These are phyloP conservation scores for Chimonanthus salicifolius DNA, from an alignment of 164 flowering plant genomes.

Conservation along the genomic window DNA sequence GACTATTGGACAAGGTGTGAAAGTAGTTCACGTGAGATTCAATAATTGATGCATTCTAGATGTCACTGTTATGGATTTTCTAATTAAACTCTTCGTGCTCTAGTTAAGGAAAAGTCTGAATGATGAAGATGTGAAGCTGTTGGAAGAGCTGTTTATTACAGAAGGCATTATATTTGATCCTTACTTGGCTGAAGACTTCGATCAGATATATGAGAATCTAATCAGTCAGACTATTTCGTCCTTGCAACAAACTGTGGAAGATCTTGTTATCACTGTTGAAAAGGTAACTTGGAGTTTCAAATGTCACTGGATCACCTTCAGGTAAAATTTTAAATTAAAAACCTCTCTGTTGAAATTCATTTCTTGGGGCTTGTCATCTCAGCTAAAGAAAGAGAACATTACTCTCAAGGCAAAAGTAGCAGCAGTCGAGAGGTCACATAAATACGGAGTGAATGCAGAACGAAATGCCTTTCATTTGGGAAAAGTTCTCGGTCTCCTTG, in stretches of 20 bases:
- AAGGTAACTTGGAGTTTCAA: slow-evolving; percentile 33
- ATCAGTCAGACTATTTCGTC: slow-evolving; percentile 35
- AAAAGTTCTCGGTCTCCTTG: slow-evolving; percentile 5
- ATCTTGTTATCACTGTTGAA: slow-evolving; percentile 30
- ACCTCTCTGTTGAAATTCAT: background rate
- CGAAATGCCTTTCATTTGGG: background rate
- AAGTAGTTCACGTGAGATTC: background rate
- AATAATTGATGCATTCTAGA: background rate
- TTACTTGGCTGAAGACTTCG: slow-evolving; percentile 35
- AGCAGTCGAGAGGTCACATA: slow-evolving; percentile 8
- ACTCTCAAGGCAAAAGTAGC: slow-evolving; percentile 30
- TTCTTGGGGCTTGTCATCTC: slow-evolving; percentile 8
- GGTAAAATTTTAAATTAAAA: background rate
- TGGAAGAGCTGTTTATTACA: slow-evolving; percentile 49
- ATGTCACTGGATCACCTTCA: background rate
- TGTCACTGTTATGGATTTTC: background rate
- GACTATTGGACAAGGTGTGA: slow-evolving; percentile 50
- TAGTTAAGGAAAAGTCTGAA: slow-evolving; percentile 52
- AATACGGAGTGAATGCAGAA: background rate
- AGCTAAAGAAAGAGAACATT: slow-evolving; percentile 49
- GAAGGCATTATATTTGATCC: slow-evolving; percentile 52
- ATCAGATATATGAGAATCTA: slow-evolving; percentile 40
- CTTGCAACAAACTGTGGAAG: slow-evolving; percentile 45
- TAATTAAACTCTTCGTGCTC: background rate
- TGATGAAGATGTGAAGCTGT: slow-evolving; percentile 48